Base-by-base conservation (phyloP, 1,139 yeast genomes). In the Pichia cactophila region DNA sequence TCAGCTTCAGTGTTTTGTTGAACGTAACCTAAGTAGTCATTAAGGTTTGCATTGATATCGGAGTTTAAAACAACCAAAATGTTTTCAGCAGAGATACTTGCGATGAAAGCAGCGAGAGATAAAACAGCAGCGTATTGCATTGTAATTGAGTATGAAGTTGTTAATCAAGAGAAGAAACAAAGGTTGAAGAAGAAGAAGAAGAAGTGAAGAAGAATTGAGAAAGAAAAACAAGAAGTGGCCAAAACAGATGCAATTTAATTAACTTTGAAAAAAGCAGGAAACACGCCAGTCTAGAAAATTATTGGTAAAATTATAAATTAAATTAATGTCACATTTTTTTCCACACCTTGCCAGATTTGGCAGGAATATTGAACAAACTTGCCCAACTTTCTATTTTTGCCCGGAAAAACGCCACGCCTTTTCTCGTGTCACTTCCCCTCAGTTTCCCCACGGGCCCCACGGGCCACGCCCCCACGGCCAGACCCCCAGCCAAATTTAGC, bases 21-120 rank as follows among this genome's bases (percentile, higher is more conserved):
- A 44, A 62, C 54, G 44, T 58, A 62, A 20, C 63, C 53, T 37
- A 68, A 42, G 54, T 69, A 69, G 38, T 69, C 65, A 29, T 49
- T 43, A 11, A 52, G 39, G 54, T 69, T 58, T 17, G 53, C 55
- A 36, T 54, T 52, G 46, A 69, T 58, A 53, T 69, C 73, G 11
- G 56, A 54, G 40, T 58, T 50, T 17, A 67, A 47, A n/a, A 60
- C 69, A 33, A 61, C 60, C 16, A 65, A 42, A 11, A 60, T 46
- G 33, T 57, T 51, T 48, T 53, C 63, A 20, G 52, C 60, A 5
- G 56, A 54, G 41, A 49, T 55, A 33, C 58, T 56, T 11, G 57
- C 54, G 17, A 56, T 50, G n/a, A 53, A 17, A n/a, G 62, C 51
- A 43, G 57, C 52, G 37, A 58, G 26, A n/a, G 61, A 48, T 20